Base-by-base conservation (phyloP, 31 red algal genomes). In the Pterothamnion heteromorphum region DNA sequence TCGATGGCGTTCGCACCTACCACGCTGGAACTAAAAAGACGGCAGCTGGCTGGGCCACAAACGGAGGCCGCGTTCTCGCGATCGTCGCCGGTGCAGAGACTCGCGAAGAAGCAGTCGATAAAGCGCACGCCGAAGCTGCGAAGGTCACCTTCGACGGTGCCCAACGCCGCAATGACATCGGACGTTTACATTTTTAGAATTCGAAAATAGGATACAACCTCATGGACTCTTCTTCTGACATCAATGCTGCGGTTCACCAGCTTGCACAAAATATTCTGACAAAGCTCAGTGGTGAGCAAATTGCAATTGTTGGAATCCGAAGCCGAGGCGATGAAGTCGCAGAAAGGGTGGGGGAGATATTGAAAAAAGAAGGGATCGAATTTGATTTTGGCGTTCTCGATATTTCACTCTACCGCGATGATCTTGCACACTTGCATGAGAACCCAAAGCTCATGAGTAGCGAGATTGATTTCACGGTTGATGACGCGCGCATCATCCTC, bases 61-160 rank as follows among this genome's bases (percentile, higher is more conserved):
- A 14, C 9, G 89, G 89, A 14, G 89, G 89, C 4, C 89, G 89
- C 4, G 89, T 91, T 9, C 9, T 86, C 4, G 76, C 64, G 9
- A 31, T 91, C 18, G 89, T 91, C 32, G 72, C 74, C 28, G 14
- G 22, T 18, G 72, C n/a, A 24, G 89, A 91, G 5, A 23, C 64
- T 5, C 14, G 9, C 35, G 21, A 85, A 86, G 4, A 20, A 9
- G 89, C 89, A n/a, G 76, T 85, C n/a, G 76, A 91, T 18, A 9
- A 9, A 4, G 89, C 74, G 9, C 85, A 91, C 36, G 9, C 36
- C 33, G 85, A 57, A 14, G 33, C 14, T 58, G 36, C 41, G 58
- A 44, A 57, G 9, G 85, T 88, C 9, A 44, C 4, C 85, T 88
- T 88, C 36, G 35, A 44, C 36, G 85, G 85, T 14, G 36, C 20